Base-by-base conservation (phyloP, 345 rosid genomes). In the Eucalyptus sp. region DNA sequence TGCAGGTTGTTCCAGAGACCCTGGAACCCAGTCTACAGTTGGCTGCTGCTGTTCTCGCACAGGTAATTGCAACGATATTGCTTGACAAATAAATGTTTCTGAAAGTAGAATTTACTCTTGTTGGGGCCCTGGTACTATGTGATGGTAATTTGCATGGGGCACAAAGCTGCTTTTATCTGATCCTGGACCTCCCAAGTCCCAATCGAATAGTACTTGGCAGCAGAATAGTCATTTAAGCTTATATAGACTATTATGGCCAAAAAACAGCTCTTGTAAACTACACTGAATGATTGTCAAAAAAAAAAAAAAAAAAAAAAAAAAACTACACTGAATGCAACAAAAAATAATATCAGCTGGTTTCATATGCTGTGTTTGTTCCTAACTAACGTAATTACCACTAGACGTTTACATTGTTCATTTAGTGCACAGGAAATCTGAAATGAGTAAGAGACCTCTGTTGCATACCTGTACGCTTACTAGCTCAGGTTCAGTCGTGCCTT, bases 1-100 rank as follows among this genome's bases (percentile, higher is more conserved):
- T 41, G 56, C 90, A 97, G 99, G 99, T 97, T 93, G 99, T 97
- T 80, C 99, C 99, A n/a, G 99, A 97, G 94, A 95, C 98, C 71
- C 92, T 97, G 94, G 99, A 97, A 92, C 99, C 99, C 86, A 97
- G 99, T 94, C 93, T 97, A 86, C 99, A 97, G 91, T 95, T 97
- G 93, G 99, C 99, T 71, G 98, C 99, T 88, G 99, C 99, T 90
- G 99, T 97, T 92, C 99, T 97, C 90, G 98, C 99, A 25, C 98
- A 96, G 99, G 99, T 96, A 92, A 85, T 50, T 87, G 48, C 80
- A 86, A 88, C 13, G 14, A 76, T 90, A 87, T 29, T 46, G 27
- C 48, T 89, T 51, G 86, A 60, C 86, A 76, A 71, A 71, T 71
- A 10, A 41, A 20, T 76, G 27, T 76, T 76, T 76, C 83, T 76